Conservation (phyloP, 1,139 yeast genomes). For the Yamadazyma oceani region DNA sequence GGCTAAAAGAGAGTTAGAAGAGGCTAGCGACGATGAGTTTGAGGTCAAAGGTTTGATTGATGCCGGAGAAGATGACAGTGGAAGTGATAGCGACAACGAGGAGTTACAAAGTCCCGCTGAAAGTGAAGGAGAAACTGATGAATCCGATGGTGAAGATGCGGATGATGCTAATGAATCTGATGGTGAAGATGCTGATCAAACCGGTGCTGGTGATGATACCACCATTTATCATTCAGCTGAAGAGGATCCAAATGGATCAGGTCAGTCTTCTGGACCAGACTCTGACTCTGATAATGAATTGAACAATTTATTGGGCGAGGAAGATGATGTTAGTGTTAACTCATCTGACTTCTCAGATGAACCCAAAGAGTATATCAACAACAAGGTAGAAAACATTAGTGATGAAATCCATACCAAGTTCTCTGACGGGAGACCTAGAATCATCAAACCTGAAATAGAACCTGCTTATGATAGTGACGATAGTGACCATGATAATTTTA, state of each 20-base stretch:
- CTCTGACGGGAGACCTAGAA: constrained; percentile 79
- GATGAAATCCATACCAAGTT: constrained; percentile 50
- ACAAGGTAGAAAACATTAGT: constrained; percentile 43
- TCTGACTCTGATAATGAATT: constrained; percentile 64
- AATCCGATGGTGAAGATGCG: constrained; percentile 14
- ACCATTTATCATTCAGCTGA: constrained; percentile 20
- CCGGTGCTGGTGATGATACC: constrained; percentile 22
- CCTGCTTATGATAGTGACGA: constrained; percentile 95
- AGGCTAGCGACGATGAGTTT: constrained; percentile 25
- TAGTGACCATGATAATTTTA: constrained; percentile 77
- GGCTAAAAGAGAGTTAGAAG: constrained; percentile 13
- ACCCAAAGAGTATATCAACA: constrained; percentile 46
- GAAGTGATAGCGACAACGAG: constrained; percentile 23
- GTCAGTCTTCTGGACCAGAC: constrained; percentile 26
- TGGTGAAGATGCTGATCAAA: constrained; percentile 23
- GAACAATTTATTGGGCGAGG: constrained; percentile 56
- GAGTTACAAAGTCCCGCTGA: constrained; percentile 29
- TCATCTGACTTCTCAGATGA: constrained; percentile 48
- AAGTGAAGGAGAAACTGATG: constrained; percentile 31
- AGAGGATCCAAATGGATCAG: constrained; percentile 23
- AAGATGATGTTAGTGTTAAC: constrained; percentile 37
- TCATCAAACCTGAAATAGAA: constrained; percentile 82
- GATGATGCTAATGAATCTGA: constrained; percentile 7
- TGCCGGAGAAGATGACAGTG: constrained; percentile 23
- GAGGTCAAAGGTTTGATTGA: constrained; percentile 30